phyloP scores from a whole-genome alignment of 345 rosid genomes.

The Sonneratia alba region DNA sequence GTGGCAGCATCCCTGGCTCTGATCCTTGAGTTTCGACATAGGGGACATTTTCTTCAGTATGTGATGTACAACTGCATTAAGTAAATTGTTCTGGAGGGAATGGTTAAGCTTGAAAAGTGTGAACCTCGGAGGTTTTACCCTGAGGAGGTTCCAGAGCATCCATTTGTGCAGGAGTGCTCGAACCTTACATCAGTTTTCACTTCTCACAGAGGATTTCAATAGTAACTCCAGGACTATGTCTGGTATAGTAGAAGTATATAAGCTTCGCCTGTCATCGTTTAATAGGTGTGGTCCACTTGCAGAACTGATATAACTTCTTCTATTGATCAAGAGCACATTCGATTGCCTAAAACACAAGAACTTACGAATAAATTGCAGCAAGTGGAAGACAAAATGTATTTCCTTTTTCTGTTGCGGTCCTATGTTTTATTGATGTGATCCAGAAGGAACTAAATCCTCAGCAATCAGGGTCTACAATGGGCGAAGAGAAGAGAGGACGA shows the following conservation, averaged over 20 bases:
- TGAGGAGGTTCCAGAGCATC: neutral
- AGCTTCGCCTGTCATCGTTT: neutral
- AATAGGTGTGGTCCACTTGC: neutral
- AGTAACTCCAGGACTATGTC: too few relatives aligned
- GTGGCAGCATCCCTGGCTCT: neutral
- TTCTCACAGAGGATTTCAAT: too few relatives aligned
- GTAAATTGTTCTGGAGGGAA: neutral
- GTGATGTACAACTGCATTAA: neutral
- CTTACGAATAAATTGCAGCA: neutral
- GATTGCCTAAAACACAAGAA: neutral
- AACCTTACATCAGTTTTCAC: neutral
- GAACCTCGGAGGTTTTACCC: neutral
- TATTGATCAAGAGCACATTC: neutral
- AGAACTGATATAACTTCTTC: neutral
- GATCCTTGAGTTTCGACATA: neutral
- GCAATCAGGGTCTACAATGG: constrained; percentile 19
- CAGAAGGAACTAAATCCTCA: neutral
- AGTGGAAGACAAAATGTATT: neutral
- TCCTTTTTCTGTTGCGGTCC: neutral
- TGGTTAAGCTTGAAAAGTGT: neutral
- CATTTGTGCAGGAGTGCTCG: neutral
- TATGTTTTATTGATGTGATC: neutral
- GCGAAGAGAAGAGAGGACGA: constrained; percentile 50
- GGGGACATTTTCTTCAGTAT: neutral
- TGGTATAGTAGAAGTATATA: neutral